Evolutionary conservation across 352 stramenopile species (phyloP), one percentile per base, ranked within the genome.

Genomic region (Phytophthora palmivora): DNA sequence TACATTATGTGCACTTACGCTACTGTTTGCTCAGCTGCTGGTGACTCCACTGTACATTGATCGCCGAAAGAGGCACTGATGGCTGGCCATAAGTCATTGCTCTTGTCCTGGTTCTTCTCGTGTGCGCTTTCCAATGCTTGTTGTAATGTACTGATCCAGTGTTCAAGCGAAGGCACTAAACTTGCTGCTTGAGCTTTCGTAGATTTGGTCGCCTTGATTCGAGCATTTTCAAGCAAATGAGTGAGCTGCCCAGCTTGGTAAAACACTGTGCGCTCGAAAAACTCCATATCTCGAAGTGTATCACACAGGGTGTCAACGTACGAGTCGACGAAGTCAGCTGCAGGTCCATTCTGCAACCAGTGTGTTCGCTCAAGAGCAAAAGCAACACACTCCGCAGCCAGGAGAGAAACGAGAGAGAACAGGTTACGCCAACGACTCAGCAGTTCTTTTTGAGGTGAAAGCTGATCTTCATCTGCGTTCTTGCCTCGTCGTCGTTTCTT

Each of bases 401-500:
- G 60, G 2, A 94, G 43, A 0, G 71, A 79, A 8, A 90, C 53
- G 12, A 91, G 68, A 3, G 82, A 85, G 39, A 92, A 91, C 11
- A 94, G 54, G 58, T 94, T 94, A 22, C 76, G 77, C 81, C 82
- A 92, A 24, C 82, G 82, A 36, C 63, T 68, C 6, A 91, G 49
- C 15, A 91, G 49, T 24, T 83, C 64, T 42, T 76, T 67, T 47
- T 72, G 65, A 51, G 59, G 47, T 10, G 74, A 72, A 26, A 73
- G 34, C 32, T 79, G 44, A 6, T 77, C 68, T 8, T 36, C 47
- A 28, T 64, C 49, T 9, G 45, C 57, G 1, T 76, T 82, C 45
- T 79, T 77, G 44, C 66, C 67, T 58, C 63, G 76, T 19, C 71
- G 78, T 12, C 67, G 74, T 64, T 90, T 90, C 52, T 84, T 85